Evolutionary conservation across 805 yeast species (phyloP).

Genomic region (Kazachstania psychrophila): DNA sequence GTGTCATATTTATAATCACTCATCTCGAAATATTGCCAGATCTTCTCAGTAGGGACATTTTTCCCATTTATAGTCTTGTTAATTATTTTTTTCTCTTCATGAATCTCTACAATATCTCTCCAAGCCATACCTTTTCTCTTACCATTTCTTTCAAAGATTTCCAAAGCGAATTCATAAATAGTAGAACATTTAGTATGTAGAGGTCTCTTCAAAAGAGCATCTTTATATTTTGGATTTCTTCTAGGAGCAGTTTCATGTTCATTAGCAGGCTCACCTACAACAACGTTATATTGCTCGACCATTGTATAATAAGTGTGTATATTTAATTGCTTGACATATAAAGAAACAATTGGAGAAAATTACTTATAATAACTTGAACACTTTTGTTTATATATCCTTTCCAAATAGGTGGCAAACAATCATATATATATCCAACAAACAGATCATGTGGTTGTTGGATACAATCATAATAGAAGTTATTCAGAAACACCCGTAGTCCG

Average conservation of each 20-base stretch:
- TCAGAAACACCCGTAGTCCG: too few species aligned
- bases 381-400: too few species aligned
- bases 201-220: conserved; percentile 47
- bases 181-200: conserved; percentile 54
- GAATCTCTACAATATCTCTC: conserved; percentile 67
- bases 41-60: conserved; percentile 61
- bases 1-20: conserved; percentile 60
- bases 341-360: too few species aligned
- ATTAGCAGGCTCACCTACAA: conserved; percentile 56
- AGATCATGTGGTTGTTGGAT: too few species aligned
- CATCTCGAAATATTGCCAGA: conserved; percentile 79
- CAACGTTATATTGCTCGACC: conserved; percentile 34
- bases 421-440: too few species aligned
- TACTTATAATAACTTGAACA: too few species aligned
- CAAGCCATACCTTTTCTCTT: conserved; percentile 56
- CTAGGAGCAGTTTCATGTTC: conserved; percentile 78
- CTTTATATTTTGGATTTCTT: conserved; percentile 43
- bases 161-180: conserved; percentile 59
- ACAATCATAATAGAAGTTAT: too few species aligned
- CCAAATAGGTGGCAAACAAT: too few species aligned
- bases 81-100: conserved; percentile 65
- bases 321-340: too few species aligned
- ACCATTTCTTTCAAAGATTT: conserved; percentile 50
- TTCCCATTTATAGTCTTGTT: conserved; percentile 74
- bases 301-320: not conserved